Base-by-base conservation (phyloP, 140 eudicot genomes). In the Oenanthe javanica region DNA sequence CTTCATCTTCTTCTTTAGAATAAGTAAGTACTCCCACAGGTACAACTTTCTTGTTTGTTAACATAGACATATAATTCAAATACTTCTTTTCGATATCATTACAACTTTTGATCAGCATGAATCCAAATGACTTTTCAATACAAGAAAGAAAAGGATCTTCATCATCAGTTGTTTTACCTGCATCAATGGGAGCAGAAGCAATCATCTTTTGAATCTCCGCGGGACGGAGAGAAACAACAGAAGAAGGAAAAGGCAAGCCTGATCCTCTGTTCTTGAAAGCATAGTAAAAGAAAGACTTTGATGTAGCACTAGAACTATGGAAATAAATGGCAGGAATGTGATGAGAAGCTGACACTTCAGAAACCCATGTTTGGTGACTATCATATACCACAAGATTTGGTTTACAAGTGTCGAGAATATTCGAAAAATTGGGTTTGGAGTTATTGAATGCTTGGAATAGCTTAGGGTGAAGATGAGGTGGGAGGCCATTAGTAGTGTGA, bases 401-500 rank as follows among this genome's bases (percentile, higher is more conserved):
- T 47, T 74, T 74, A 1, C 11, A 23, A 74, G 50, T 74, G 4
- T 4, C 12, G 9, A 74, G 18, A 23, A 74, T 46, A 18, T 46
- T 14, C 0, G 78, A 45, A 19, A 74, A 74, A 5, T 74, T 14
- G 1, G 57, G 57, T 45, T 45, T 74, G 12, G 59, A n/a, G 38
- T 42, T 12, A 10, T 74, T 11, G 57, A 46, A 74, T 45, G 78
- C 78, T 46, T 47, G 57, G 23, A 10, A 11, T 4, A 74, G 78
- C 2, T n/a, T 74, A 6, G 27, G 31, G 2, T 47, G 59, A 27
- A 74, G 78, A 23, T 74, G 78, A 14, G 59, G 27, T 45, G 78
- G 78, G 45, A 84, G 84, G 27, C 84, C 86, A 76, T 80, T 80
- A 51, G 84, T 84, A 76, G 86, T 84, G 78, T 84, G 86, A 48